A percentile compares a stretch with the other conserved stretches of the same genome.
phyloP scores from a whole-genome alignment of 1,139 yeast species.

The Suhomyces atakaporum region DNA sequence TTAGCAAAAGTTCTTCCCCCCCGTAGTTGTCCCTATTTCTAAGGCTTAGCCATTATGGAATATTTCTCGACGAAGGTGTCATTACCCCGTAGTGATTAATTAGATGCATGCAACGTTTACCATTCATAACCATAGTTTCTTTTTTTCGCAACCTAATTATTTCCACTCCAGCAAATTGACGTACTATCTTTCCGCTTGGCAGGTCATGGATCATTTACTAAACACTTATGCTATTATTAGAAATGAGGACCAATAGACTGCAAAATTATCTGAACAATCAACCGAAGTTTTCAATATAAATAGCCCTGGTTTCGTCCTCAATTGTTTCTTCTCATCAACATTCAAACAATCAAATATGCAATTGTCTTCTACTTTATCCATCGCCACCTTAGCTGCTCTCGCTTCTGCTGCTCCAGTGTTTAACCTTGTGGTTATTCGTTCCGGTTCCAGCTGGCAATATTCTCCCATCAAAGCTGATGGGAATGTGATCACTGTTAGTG shows the following conservation, averaged over 20 bases:
- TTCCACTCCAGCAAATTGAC: neutral
- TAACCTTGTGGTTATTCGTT: constrained; percentile 23
- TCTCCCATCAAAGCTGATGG: constrained; percentile 11
- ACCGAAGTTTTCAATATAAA: constrained; percentile 21
- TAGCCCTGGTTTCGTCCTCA: constrained; percentile 18
- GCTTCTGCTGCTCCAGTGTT: constrained; percentile 28
- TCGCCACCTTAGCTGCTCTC: constrained; percentile 23
- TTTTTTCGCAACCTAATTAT: constrained; percentile 1
- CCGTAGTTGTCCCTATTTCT: neutral
- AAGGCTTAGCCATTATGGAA: neutral
- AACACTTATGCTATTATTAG: neutral
- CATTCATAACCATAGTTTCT: neutral
- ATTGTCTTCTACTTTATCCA: constrained; percentile 19
- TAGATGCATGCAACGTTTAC: constrained; percentile 1
- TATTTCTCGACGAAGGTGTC: neutral
- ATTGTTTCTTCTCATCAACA: constrained; percentile 7
- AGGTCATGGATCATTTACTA: too few species aligned
- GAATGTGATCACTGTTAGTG: constrained; percentile 19
- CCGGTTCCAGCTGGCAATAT: constrained; percentile 29
- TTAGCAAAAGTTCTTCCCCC: too few species aligned
- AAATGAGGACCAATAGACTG: neutral
- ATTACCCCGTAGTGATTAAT: neutral
- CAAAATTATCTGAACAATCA: too few species aligned
- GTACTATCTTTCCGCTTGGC: constrained; percentile 1
- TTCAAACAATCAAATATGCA: constrained; percentile 13